Conservation (phyloP, 495 filamentous ascomycete genomes). For the Neurospora sp. region DNA sequence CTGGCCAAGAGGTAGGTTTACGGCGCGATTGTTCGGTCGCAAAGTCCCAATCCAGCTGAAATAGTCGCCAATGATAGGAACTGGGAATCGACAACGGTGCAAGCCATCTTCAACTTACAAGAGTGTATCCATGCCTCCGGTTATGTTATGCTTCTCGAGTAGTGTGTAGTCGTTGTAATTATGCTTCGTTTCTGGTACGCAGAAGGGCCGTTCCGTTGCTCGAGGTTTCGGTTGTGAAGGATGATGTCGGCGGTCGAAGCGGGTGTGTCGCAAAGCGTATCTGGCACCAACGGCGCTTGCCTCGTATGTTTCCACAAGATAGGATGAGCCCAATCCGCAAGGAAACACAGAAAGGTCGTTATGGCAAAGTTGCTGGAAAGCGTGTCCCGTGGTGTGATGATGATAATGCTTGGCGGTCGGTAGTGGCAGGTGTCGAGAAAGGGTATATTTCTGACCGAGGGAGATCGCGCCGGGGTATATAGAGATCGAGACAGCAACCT, state of each 20-base stretch:
- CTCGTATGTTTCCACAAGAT: neutral
- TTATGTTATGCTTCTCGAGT: neutral
- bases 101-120: slow-evolving; percentile 46
- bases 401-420: neutral
- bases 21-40: neutral
- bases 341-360: neutral
- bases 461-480: neutral
- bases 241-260: neutral
- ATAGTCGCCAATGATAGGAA: neutral
- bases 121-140: slow-evolving; percentile 61
- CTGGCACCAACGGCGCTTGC: neutral
- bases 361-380: neutral
- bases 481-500: neutral
- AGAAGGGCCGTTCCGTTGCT: neutral
- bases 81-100: neutral
- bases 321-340: neutral
- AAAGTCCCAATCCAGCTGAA: neutral
- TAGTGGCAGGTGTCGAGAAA: neutral
- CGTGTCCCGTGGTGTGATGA: neutral
- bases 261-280: neutral
- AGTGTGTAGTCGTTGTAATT: neutral
- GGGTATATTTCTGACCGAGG: neutral
- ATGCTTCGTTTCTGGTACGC: neutral
- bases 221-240: neutral
- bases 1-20: neutral